These are phyloP conservation scores for Sarcodon sp. DNA, from an alignment of 768 basidiomycete species.

Conservation along the genomic window DNA sequence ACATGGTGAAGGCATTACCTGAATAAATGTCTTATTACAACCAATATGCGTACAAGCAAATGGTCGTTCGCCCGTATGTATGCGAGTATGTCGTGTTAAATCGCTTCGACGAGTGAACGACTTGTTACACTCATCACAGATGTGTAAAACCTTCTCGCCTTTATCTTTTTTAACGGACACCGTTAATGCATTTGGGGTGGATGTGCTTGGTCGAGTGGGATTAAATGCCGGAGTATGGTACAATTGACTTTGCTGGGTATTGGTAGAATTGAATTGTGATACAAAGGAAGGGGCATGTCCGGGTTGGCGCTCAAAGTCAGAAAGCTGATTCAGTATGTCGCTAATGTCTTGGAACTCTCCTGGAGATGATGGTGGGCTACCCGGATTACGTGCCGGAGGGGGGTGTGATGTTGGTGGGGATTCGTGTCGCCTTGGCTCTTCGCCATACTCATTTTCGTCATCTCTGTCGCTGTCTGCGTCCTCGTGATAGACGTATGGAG, in stretches of 20 bases:
- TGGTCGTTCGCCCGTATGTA: conserved; percentile 85
- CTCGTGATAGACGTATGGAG: conserved; percentile 20
- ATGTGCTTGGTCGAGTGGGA: neutral
- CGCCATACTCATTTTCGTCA: conserved; percentile 9
- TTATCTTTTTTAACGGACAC: conserved; percentile 2
- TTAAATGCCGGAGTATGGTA: neutral
- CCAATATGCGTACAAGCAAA: conserved; percentile 59
- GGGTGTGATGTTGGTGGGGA: conserved; percentile 6
- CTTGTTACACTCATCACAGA: conserved; percentile 69
- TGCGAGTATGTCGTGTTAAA: conserved; percentile 73
- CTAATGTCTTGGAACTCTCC: conserved; percentile 58
- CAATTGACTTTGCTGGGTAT: conserved; percentile 2
- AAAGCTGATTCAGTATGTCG: conserved; percentile 66
- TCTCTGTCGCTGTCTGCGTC: conserved; percentile 19
- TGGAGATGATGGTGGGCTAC: conserved; percentile 30
- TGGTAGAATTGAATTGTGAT: conserved; percentile 1
- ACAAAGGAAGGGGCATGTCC: conserved; percentile 1
- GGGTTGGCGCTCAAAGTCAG: conserved; percentile 39
- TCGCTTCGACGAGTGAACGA: conserved; percentile 77
- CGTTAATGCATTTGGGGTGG: neutral
- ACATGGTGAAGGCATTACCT: conserved; percentile 33
- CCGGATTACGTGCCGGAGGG: conserved; percentile 10
- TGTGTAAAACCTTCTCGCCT: conserved; percentile 25
- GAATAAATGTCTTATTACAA: conserved; percentile 87
- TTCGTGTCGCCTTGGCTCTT: conserved; percentile 8